Base-by-base conservation (phyloP, 495 filamentous ascomycete species). In the Cudoniella acicularis region DNA sequence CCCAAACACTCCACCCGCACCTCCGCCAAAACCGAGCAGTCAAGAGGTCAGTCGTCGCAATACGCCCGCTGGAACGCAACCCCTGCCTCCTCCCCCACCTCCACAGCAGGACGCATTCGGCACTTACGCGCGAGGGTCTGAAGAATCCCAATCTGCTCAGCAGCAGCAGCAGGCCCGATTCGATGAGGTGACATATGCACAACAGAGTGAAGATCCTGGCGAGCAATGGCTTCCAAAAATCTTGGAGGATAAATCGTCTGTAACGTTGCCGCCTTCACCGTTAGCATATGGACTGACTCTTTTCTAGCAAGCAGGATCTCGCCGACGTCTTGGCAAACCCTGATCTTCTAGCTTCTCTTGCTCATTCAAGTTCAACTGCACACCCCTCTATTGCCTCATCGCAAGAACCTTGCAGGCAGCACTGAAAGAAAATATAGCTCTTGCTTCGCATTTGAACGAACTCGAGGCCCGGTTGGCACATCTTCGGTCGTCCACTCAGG, bases 211-310 rank as follows among this genome's bases (percentile, higher is more conserved):
- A 16, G 79, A 82, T 63, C 79, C 79, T 1, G 80, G 79, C 36
- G 77, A 80, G 27, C 66, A 71, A 23, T 94, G 90, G 87, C 73
- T 92, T 2, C 90, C 90, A 4, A 77, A 77, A 27, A 74, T 84
- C 22, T 74, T 92, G 0, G 78, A 88, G 58, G 87, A 88, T 63
- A 92, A 91, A 75, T 84, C 88, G 88, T 92, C 75, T 41, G 78
- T 72, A 60, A 54, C 57, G 30, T 53, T 49, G 23, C 26, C 54
- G 21, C 54, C 45, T 11, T 11, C 11, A 16, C 20, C 30, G 4
- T 9, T 10, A 51, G 47, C 18, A 49, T 21, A 22, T 22, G 16
- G 50, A 54, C 45, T 63, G n/a, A 60, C 27, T 10, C 27, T 26
- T 40, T 46, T 40, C 27, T 56, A 77, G 78, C 16, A 78, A 76